These are phyloP conservation scores for Fusarium sp. DNA, from an alignment of 2,329 filamentous ascomycete species.

Conservation along the genomic window DNA sequence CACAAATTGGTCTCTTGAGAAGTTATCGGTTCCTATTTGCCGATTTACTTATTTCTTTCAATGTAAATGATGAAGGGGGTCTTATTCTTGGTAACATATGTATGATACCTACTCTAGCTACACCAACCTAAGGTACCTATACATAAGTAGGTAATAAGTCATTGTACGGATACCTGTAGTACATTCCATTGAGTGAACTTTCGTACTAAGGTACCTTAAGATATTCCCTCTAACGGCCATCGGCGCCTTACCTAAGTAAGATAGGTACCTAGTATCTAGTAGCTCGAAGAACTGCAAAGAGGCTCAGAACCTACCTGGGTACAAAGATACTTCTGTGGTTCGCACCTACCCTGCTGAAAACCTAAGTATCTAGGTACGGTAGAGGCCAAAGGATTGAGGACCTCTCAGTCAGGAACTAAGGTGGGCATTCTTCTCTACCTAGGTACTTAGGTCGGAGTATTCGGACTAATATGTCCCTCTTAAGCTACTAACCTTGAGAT, in stretches of 20 bases:
- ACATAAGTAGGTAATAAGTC: too few species aligned
- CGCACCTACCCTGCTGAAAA: not conserved
- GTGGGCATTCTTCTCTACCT: not conserved
- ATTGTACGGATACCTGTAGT: not conserved
- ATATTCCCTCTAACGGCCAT: not conserved
- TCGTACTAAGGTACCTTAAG: not conserved
- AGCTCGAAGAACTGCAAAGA: not conserved
- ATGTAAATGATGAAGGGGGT: slow-evolving; percentile 2
- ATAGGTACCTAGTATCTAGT: not conserved
- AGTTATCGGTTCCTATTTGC: not conserved
- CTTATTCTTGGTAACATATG: not conserved
- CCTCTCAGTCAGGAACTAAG: not conserved
- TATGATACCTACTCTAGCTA: slow-evolving; percentile 14
- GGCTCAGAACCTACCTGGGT: not conserved
- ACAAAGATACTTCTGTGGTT: not conserved
- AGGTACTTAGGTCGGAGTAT: too few species aligned
- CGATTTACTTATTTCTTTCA: not conserved
- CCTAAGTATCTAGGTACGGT: too few species aligned
- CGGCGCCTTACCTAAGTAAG: not conserved
- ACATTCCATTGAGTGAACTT: too few species aligned
- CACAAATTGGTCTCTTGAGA: not conserved
- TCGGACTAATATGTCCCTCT: not conserved
- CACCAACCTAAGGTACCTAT: not conserved
- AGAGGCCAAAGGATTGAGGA: not conserved
- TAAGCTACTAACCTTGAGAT: not conserved